These are phyloP conservation scores for Exophiala phaeomuriformis DNA, from an alignment of 2,329 filamentous ascomycete species.

Conservation along the genomic window DNA sequence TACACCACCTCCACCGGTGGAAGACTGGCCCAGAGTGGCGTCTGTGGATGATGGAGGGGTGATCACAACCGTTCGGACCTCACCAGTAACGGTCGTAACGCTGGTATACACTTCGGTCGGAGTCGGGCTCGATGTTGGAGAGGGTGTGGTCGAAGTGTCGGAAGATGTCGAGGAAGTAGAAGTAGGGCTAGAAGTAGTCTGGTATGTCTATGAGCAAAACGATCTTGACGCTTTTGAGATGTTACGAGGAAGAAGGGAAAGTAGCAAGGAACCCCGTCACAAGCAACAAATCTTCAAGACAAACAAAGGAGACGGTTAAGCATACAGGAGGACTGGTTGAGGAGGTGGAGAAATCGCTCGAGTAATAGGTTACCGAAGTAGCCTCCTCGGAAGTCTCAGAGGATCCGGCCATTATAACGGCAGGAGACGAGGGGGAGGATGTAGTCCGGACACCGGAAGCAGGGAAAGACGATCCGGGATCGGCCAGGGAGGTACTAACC, in stretches of 20 bases:
- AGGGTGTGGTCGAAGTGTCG: background rate
- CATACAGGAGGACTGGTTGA: conserved; percentile 22
- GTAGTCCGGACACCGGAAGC: conserved; percentile 9
- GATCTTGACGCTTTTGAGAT: background rate
- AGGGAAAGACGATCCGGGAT: conserved; percentile 15
- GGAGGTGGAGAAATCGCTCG: conserved; percentile 13
- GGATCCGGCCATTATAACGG: conserved; percentile 20
- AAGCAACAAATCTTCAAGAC: background rate
- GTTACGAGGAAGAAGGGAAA: background rate
- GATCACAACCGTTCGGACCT: conserved; percentile 28
- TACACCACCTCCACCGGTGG: conserved; percentile 28
- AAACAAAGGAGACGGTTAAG: conserved; percentile 10
- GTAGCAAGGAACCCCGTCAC: background rate
- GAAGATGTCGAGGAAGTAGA: background rate
- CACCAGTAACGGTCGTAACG: conserved; percentile 30
- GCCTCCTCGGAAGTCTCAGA: conserved; percentile 24
- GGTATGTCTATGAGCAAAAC: conserved; percentile 1
- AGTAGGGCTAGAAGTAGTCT: background rate
- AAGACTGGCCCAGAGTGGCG: conserved; percentile 22
- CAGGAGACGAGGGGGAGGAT: conserved; percentile 14
- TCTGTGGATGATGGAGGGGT: conserved; percentile 23
- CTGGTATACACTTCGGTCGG: conserved; percentile 23
- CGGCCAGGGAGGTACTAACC: conserved; percentile 26
- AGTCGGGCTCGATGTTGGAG: conserved; percentile 19
- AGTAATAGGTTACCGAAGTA: conserved; percentile 15